Base-by-base conservation (phyloP, 2,329 filamentous ascomycete species). In the Penicillium occitanis region DNA sequence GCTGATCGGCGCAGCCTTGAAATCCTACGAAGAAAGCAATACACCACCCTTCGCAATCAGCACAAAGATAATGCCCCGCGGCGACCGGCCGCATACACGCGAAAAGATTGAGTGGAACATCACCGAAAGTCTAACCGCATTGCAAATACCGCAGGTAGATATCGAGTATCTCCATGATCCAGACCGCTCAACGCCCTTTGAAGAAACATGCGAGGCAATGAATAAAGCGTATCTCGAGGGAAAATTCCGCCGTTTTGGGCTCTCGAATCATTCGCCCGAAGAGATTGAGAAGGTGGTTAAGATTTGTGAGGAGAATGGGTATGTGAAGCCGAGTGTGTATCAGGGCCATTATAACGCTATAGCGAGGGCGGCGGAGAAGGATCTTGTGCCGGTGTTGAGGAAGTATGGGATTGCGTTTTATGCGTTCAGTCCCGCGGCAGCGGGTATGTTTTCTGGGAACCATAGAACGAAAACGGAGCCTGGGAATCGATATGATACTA, bases 291-390 rank as follows among this genome's bases (percentile, higher is more conserved):
- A 25, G 22, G 25, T 60, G 5, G 25, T 46, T 1, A 44, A 33
- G 3, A 48, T 61, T 1, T 48, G 42, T 3, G 42, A 44, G 42
- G 42, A 46, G 11, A 61, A 46, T 4, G 42, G 42, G 5, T 46
- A 30, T 17, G 58, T 48, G 5, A 48, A 48, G 28, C 58, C 58
- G 17, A 46, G 8, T 8, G 58, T 46, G 5, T 61, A 48, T 14
- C 58, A 48, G 42, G 58, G 58, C 3, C 40, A 61, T 22, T 48
- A 61, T n/a, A 61, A 61, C 33, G 19, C 57, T 30, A 33, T 60
- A 14, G 37, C 37, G 2, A 28, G 57, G 2, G 37, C 6, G 1
- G 17, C 17, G 5, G 57, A 60, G 57, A 60, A 44, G 3, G 37
- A 60, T 17, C 4, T 60, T 7, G 13, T 60, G 22, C 57, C 57